phyloP scores from a whole-genome alignment of 352 stramenopile species.

The Thraustochytrium striatum region DNA sequence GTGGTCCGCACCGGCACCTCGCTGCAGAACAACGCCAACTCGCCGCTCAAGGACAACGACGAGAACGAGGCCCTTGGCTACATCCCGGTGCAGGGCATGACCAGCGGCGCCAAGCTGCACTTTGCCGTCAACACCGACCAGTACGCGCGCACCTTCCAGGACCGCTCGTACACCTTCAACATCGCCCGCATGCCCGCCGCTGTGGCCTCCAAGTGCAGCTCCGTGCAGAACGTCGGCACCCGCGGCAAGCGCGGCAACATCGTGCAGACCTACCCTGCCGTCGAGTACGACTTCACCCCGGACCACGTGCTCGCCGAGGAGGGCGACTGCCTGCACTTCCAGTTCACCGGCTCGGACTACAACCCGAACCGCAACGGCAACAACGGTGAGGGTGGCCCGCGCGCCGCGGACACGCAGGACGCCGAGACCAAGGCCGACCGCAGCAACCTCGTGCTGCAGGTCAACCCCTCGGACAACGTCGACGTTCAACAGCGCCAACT shows the following conservation, averaged over 20 bases:
- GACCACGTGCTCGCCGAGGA: slow-evolving; percentile 43
- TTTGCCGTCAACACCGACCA: slow-evolving; percentile 58
- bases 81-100: slow-evolving; percentile 55
- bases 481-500: neutral
- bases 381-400: slow-evolving; percentile 56
- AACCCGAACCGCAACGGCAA: slow-evolving; percentile 57
- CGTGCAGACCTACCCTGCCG: slow-evolving; percentile 57
- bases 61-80: slow-evolving; percentile 41
- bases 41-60: slow-evolving; percentile 35
- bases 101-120: slow-evolving; percentile 4
- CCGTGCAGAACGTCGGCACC: slow-evolving; percentile 57
- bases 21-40: slow-evolving; percentile 51
- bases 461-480: slow-evolving; percentile 53
- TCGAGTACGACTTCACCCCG: slow-evolving; percentile 58
- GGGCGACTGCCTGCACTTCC: slow-evolving; percentile 56
- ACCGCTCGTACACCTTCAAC: slow-evolving; percentile 43
- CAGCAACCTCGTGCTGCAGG: slow-evolving; percentile 54
- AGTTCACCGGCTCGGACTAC: slow-evolving; percentile 58
- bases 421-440: slow-evolving; percentile 51
- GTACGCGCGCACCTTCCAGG: slow-evolving; percentile 57
- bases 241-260: slow-evolving; percentile 59
- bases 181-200: neutral
- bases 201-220: neutral
- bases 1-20: slow-evolving; percentile 21
- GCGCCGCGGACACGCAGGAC: slow-evolving; percentile 55